Percentiles rank a stretch among this genome's conserved stretches.
Conservation (phyloP, 306 rosid species). For the Vicia villosa region DNA sequence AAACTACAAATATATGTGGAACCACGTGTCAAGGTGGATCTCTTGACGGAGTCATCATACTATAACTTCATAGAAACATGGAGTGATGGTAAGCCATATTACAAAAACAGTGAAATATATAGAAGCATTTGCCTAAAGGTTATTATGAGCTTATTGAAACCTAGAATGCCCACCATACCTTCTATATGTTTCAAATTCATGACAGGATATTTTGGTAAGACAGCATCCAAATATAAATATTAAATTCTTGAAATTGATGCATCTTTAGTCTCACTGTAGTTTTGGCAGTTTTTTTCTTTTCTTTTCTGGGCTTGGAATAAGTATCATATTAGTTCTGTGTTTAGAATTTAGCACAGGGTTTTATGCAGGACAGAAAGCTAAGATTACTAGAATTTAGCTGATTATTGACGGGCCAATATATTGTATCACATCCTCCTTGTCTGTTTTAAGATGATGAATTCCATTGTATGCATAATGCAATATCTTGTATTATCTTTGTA, state of each 20-base stretch:
- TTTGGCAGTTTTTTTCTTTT: background rate
- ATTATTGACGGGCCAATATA: background rate
- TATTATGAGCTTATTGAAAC: no score
- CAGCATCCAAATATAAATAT: slow-evolving; percentile 7
- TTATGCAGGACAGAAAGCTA: background rate
- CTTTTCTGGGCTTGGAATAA: background rate
- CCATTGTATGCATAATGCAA: slow-evolving; percentile 1
- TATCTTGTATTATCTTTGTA: slow-evolving; percentile 23
- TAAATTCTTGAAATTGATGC: background rate
- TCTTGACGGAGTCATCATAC: slow-evolving; percentile 74
- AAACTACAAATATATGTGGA: slow-evolving; percentile 77
- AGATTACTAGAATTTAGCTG: slow-evolving; percentile 8
- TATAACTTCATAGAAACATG: slow-evolving; percentile 79
- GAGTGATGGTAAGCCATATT: slow-evolving; percentile 65
- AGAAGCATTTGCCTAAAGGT: no score
- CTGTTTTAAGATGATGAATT: slow-evolving; percentile 17
- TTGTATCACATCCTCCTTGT: slow-evolving; percentile 22
- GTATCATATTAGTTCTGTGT: background rate
- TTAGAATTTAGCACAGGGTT: slow-evolving; percentile 15
- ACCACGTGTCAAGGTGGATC: slow-evolving; percentile 76
- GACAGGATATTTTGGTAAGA: no score
- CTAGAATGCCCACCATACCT: no score
- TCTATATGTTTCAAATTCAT: no score
- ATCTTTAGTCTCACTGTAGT: background rate
- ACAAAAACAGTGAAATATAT: no score